Percentiles rank a stretch among this genome's conserved stretches.
phyloP scores from a whole-genome alignment of 306 rosid species.

The Vigna mungo region DNA sequence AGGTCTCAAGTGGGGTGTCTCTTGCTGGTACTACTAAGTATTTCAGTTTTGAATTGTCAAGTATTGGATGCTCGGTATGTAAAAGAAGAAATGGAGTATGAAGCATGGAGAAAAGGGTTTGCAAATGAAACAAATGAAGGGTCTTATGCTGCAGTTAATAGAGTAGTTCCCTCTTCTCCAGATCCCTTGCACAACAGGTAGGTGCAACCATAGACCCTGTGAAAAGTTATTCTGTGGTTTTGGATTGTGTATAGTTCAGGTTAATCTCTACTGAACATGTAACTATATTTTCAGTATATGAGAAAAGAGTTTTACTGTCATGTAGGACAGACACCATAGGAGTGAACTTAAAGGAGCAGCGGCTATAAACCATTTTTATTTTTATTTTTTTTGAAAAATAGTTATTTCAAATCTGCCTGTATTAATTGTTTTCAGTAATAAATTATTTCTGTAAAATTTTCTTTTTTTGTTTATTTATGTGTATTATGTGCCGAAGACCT shows the following conservation, averaged over 20 bases:
- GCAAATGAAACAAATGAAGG: constrained; percentile 40
- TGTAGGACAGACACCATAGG: not conserved
- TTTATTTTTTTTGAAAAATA: not conserved
- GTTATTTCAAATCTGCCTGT: not conserved
- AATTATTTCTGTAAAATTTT: not conserved
- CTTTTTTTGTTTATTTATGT: too few species aligned
- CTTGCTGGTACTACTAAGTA: constrained; percentile 51
- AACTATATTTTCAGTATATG: not conserved
- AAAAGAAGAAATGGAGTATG: constrained; percentile 42
- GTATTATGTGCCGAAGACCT: too few species aligned
- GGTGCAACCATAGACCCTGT: constrained; percentile 44
- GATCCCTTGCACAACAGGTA: constrained; percentile 90
- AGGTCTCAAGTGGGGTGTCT: constrained; percentile 50
- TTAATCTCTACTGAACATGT: not conserved
- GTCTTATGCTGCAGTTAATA: constrained; percentile 50
- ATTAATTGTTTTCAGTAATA: constrained; percentile 3
- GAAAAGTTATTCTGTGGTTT: not conserved
- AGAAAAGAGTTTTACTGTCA: not conserved
- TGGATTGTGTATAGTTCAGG: not conserved
- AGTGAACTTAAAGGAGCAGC: not conserved
- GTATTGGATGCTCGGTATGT: constrained; percentile 54
- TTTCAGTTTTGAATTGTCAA: constrained; percentile 48
- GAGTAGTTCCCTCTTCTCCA: constrained; percentile 81
- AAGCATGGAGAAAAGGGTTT: constrained; percentile 42
- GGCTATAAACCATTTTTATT: not conserved